These are phyloP conservation scores for Dysphania ambrosioides DNA, from an alignment of 148 eudicot genomes.

Conservation along the genomic window DNA sequence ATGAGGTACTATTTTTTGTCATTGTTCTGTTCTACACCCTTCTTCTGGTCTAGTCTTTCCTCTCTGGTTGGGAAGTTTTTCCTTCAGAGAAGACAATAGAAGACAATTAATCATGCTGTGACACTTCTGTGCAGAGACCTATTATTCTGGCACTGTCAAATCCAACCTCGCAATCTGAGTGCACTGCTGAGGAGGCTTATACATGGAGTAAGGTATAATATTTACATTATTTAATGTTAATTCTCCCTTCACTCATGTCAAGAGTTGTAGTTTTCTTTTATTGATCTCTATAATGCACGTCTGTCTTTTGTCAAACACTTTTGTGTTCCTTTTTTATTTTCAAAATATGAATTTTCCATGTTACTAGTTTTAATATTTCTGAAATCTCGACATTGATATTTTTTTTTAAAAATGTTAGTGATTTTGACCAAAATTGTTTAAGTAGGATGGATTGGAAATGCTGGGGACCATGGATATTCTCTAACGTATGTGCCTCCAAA, in stretches of 20 bases:
- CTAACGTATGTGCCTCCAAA: neutral
- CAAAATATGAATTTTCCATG: neutral
- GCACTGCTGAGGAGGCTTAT: conserved; percentile 97
- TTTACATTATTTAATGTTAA: neutral
- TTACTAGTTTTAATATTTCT: neutral
- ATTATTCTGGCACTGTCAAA: conserved; percentile 88
- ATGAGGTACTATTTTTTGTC: conserved; percentile 54
- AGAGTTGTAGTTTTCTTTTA: neutral
- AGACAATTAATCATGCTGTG: neutral
- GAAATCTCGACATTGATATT: too few species aligned
- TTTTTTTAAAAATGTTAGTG: neutral
- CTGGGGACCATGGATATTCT: neutral
- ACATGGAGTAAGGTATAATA: conserved; percentile 81
- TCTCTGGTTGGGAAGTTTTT: neutral
- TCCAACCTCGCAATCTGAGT: conserved; percentile 98
- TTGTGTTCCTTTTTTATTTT: neutral
- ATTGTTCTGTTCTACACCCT: neutral
- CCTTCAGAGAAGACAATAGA: neutral
- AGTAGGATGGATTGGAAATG: neutral
- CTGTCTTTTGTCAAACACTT: neutral
- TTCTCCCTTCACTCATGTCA: neutral
- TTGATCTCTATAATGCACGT: neutral
- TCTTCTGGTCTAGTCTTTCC: too few species aligned
- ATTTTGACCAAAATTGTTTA: neutral
- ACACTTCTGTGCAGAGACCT: conserved; percentile 65